Conservation (phyloP, 176 grass and related monocot species). For the Zea mays region DNA sequence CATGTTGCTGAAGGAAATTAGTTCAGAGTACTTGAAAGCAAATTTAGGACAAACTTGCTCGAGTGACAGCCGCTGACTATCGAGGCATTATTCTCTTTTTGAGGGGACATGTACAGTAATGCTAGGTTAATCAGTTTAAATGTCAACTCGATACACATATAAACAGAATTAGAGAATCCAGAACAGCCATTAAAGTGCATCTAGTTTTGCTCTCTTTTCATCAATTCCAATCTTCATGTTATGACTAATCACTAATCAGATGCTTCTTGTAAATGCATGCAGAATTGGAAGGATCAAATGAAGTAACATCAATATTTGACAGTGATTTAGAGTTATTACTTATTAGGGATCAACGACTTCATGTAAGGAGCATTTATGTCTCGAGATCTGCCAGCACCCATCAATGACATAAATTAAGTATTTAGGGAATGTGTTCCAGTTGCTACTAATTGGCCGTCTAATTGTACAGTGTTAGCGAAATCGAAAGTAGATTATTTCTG, state of each 20-base stretch:
- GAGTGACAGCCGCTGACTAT: neutral
- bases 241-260: slow-evolving; percentile 25
- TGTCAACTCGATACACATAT: neutral
- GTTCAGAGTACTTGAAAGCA: neutral
- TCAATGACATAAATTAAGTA: slow-evolving; percentile 11
- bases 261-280: slow-evolving; percentile 46
- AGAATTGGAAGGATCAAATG: slow-evolving; percentile 52
- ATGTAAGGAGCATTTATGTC: neutral
- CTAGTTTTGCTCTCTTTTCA: neutral
- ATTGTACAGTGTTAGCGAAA: slow-evolving; percentile 27
- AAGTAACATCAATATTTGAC: slow-evolving; percentile 52
- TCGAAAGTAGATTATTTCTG: slow-evolving; percentile 24
- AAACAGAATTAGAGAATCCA: neutral
- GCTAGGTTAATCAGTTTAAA: neutral
- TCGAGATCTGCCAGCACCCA: neutral
- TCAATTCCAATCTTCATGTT: slow-evolving; percentile 16
- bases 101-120: neutral
- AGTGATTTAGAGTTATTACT: slow-evolving; percentile 47
- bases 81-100: neutral
- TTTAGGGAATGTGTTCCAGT: slow-evolving; percentile 29
- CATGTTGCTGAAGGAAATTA: slow-evolving; percentile 18
- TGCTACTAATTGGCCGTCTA: slow-evolving; percentile 22
- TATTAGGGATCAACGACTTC: slow-evolving; percentile 50
- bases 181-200: slow-evolving; percentile 10
- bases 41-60: neutral